Conservation (phyloP, 2,329 filamentous ascomycete species). For the Xylariaceae sp. region DNA sequence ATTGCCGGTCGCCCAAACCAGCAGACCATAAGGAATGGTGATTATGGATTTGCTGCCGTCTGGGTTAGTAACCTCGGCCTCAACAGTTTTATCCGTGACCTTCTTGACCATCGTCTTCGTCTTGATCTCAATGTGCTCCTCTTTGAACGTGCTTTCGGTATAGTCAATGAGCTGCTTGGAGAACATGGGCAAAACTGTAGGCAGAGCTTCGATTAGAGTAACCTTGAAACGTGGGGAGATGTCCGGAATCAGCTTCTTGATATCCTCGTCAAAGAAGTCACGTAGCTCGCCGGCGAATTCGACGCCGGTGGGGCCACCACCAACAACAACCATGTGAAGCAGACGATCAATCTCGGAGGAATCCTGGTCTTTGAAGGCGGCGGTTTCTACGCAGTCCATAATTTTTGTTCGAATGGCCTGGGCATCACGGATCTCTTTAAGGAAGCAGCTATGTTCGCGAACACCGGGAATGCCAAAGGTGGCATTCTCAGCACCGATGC, state of each 20-base stretch:
- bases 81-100: slow-evolving; percentile 89
- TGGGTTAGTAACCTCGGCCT: slow-evolving; percentile 82
- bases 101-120: slow-evolving; percentile 99
- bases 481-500: slow-evolving; percentile 96
- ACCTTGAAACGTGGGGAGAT: slow-evolving; percentile 96
- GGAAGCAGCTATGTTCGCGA: slow-evolving; percentile 92
- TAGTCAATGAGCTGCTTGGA: slow-evolving; percentile 99
- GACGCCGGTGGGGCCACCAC: slow-evolving; percentile 94
- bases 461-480: slow-evolving; percentile 98
- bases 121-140: slow-evolving; percentile 96
- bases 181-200: slow-evolving; percentile 96
- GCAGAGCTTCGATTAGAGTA: slow-evolving; percentile 94
- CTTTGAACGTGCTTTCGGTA: slow-evolving; percentile 98
- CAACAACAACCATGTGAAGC: slow-evolving; percentile 96
- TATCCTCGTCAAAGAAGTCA: slow-evolving; percentile 98
- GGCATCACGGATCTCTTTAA: slow-evolving; percentile 97
- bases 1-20: slow-evolving; percentile 99
- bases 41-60: slow-evolving; percentile 85
- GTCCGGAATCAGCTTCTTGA: slow-evolving; percentile 97
- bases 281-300: slow-evolving; percentile 98
- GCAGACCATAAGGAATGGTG: slow-evolving; percentile 88
- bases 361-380: slow-evolving; percentile 95
- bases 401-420: slow-evolving; percentile 97
- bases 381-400: slow-evolving; percentile 99
- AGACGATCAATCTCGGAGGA: slow-evolving; percentile 89